These are phyloP conservation scores for Bonia amplexicaulis DNA, from an alignment of 176 grass and related monocot genomes.

Conservation along the genomic window DNA sequence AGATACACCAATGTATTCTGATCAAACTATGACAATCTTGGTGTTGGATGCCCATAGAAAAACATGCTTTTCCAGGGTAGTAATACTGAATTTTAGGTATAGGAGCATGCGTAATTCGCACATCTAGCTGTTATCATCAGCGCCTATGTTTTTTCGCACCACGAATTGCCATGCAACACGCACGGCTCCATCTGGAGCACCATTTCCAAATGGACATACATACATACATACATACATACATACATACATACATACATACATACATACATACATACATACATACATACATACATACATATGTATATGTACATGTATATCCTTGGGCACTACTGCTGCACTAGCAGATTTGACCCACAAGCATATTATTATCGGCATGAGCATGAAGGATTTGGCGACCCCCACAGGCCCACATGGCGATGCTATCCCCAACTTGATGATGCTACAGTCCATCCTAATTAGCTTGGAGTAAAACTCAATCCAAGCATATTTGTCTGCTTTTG, in stretches of 20 bases:
- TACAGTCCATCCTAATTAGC: constrained; percentile 28
- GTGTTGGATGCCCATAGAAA: neutral
- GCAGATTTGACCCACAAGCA: neutral
- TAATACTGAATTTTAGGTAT: neutral
- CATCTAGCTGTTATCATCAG: neutral
- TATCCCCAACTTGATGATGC: neutral
- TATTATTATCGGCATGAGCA: neutral
- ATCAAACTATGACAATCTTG: too few relatives aligned
- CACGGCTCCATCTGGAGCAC: neutral
- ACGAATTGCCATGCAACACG: constrained; percentile 9
- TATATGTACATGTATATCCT: neutral
- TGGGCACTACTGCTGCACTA: neutral
- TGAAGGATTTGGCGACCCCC: constrained; percentile 10
- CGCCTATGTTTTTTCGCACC: neutral
- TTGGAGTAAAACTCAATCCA: constrained; percentile 68
- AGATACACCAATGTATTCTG: too few relatives aligned
- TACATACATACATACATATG: too few relatives aligned
- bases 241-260: too few relatives aligned
- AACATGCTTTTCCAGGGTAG: neutral
- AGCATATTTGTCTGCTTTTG: neutral
- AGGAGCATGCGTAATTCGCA: neutral
- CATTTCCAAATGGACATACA: neutral
- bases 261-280: neutral
- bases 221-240: too few relatives aligned
- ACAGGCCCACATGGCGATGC: constrained; percentile 17